Percentiles rank a stretch among this genome's conserved stretches.
Evolutionary conservation across 306 rosid genomes (phyloP).

Genomic region (Hippophae rhamnoides): DNA sequence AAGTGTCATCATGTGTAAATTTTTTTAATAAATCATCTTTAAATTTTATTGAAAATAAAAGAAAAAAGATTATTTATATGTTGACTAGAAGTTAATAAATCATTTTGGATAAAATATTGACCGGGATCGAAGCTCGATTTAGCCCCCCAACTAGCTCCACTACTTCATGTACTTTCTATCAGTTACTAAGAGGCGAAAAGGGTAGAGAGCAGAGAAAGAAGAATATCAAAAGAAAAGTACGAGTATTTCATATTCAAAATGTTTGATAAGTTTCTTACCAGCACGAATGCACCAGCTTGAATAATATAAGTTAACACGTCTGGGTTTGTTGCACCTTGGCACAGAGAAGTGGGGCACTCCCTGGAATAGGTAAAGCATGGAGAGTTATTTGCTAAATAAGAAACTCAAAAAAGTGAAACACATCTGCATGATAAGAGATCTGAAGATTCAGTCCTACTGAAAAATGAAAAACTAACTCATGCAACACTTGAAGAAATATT

Average conservation of each 20-base stretch:
- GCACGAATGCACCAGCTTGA: constrained; percentile 64
- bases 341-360: constrained; percentile 41
- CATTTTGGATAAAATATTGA: too few relatives aligned
- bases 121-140: too few relatives aligned
- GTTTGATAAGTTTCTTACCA: constrained; percentile 21
- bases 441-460: not conserved
- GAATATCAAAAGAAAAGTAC: not conserved
- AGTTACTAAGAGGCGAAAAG: too few relatives aligned
- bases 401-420: not conserved
- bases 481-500: too few relatives aligned
- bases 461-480: too few relatives aligned
- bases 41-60: too few relatives aligned
- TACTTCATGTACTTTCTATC: too few relatives aligned
- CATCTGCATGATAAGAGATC: not conserved
- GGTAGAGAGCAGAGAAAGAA: not conserved
- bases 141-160: too few relatives aligned
- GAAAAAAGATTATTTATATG: too few relatives aligned
- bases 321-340: constrained; percentile 47
- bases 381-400: constrained; percentile 11
- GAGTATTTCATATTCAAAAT: not conserved
- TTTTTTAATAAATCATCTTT: too few relatives aligned
- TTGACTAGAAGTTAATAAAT: too few relatives aligned
- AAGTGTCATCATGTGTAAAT: too few relatives aligned
- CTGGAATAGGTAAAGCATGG: constrained; percentile 21
- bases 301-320: constrained; percentile 50